Conservation (phyloP, 2,329 filamentous ascomycete genomes). For the Epichloe coenophiala region DNA sequence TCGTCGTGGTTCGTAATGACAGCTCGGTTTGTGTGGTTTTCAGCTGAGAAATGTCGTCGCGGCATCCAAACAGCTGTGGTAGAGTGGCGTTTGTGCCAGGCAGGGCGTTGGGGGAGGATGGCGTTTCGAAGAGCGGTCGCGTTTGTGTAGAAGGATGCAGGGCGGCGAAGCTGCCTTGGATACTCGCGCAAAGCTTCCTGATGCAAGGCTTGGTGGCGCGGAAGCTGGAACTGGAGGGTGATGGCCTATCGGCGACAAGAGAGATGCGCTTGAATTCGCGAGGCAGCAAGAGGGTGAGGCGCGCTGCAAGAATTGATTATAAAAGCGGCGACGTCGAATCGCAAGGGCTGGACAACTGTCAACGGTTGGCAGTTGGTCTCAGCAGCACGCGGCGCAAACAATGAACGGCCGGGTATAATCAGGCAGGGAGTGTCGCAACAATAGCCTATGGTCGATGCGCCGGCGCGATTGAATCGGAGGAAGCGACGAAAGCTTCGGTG, state of each 20-base stretch:
- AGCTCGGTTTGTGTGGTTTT: background rate
- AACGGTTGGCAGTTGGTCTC: constrained; percentile 1
- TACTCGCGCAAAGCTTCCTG: background rate
- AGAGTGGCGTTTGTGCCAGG: constrained; percentile 4
- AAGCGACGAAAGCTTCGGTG: background rate
- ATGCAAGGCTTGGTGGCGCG: background rate
- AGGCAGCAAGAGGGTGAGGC: background rate
- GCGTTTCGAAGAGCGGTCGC: background rate
- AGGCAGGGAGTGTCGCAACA: constrained; percentile 2
- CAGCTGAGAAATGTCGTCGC: background rate
- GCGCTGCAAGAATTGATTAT: background rate
- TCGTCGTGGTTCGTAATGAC: constrained; percentile 30
- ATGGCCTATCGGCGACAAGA: background rate
- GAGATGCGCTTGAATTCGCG: background rate
- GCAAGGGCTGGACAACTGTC: background rate
- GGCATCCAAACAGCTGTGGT: constrained; percentile 10
- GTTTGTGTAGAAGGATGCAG: background rate
- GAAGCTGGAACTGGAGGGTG: background rate
- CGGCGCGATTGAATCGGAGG: background rate
- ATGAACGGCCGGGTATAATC: background rate
- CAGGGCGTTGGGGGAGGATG: background rate
- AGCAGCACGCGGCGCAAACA: constrained; percentile 2
- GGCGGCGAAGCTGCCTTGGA: background rate
- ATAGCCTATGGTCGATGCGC: constrained; percentile 1
- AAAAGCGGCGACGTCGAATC: background rate